These are phyloP conservation scores for Aureobasidium lini DNA, from an alignment of 2,329 filamentous ascomycete genomes.

Conservation along the genomic window DNA sequence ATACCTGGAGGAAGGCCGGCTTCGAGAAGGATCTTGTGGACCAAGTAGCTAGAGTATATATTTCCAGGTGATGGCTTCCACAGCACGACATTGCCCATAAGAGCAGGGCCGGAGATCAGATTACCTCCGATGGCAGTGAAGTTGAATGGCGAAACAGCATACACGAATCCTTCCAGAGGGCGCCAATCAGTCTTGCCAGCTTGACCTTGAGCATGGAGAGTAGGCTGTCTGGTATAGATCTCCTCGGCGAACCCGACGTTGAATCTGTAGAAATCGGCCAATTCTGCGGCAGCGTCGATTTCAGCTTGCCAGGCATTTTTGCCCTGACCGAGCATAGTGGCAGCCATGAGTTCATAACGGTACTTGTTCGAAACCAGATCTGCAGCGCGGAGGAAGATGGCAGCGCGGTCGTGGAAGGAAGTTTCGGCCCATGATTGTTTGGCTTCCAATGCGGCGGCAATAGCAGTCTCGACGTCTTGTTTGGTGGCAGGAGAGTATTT, in stretches of 20 bases:
- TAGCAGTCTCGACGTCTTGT: slow-evolving; percentile 19
- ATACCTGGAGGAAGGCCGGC: slow-evolving; percentile 34
- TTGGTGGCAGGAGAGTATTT: background rate
- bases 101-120: slow-evolving; percentile 29
- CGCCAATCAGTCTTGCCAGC: slow-evolving; percentile 26
- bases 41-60: slow-evolving; percentile 29
- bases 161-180: slow-evolving; percentile 37
- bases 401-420: slow-evolving; percentile 29
- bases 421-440: slow-evolving; percentile 29
- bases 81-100: slow-evolving; percentile 36
- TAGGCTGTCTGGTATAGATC: slow-evolving; percentile 32
- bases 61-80: slow-evolving; percentile 35
- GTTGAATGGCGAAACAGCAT: slow-evolving; percentile 37
- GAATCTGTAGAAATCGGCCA: slow-evolving; percentile 33
- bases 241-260: slow-evolving; percentile 29
- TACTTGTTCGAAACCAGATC: slow-evolving; percentile 26
- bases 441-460: slow-evolving; percentile 28
- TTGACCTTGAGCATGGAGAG: slow-evolving; percentile 18
- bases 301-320: slow-evolving; percentile 37
- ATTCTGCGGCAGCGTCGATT: slow-evolving; percentile 31
- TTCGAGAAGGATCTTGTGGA: slow-evolving; percentile 35
- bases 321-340: slow-evolving; percentile 36
- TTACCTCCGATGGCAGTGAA: slow-evolving; percentile 36
- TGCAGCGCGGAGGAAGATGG: slow-evolving; percentile 30
- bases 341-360: slow-evolving; percentile 29